These are phyloP conservation scores for Barbatosphaeria neglecta DNA, from an alignment of 495 filamentous ascomycete genomes.

Conservation along the genomic window DNA sequence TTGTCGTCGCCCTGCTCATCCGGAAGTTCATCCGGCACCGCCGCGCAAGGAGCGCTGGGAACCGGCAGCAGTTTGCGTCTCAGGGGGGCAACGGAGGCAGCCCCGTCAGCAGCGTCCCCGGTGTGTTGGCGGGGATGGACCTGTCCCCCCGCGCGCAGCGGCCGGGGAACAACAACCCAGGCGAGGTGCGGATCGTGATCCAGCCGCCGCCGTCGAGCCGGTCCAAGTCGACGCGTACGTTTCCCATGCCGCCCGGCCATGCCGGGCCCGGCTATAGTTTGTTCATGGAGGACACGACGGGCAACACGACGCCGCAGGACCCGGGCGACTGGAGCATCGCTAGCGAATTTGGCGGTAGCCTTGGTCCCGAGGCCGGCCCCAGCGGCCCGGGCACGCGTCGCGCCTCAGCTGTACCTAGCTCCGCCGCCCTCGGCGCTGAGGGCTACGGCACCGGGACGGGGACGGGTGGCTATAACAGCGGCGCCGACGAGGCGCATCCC, in stretches of 20 bases:
- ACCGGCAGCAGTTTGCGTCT: constrained; percentile 9
- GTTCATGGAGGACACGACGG: constrained; percentile 12
- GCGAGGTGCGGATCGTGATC: constrained; percentile 19
- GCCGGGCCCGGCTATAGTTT: constrained; percentile 6
- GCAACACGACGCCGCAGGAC: constrained; percentile 13
- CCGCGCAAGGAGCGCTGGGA: constrained; percentile 3
- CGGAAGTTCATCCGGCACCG: constrained; percentile 8
- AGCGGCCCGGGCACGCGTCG: background rate
- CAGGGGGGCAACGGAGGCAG: no score
- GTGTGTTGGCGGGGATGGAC: background rate
- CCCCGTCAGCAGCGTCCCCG: background rate
- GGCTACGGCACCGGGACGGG: background rate
- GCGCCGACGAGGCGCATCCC: background rate
- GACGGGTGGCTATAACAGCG: no score
- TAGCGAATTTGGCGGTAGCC: constrained; percentile 8
- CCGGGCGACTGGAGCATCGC: constrained; percentile 13
- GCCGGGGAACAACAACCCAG: background rate
- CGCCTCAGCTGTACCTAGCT: background rate
- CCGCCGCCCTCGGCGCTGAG: background rate
- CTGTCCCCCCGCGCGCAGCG: background rate
- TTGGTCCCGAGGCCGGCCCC: background rate
- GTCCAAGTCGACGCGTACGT: constrained; percentile 7
- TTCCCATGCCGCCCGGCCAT: constrained; percentile 14
- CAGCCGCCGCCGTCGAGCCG: constrained; percentile 9
- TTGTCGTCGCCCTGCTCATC: constrained; percentile 15